Evolutionary conservation across 495 filamentous ascomycete species (phyloP), one percentile per base, ranked within the genome.

Genomic region (Pseudotulostoma volvatum): DNA sequence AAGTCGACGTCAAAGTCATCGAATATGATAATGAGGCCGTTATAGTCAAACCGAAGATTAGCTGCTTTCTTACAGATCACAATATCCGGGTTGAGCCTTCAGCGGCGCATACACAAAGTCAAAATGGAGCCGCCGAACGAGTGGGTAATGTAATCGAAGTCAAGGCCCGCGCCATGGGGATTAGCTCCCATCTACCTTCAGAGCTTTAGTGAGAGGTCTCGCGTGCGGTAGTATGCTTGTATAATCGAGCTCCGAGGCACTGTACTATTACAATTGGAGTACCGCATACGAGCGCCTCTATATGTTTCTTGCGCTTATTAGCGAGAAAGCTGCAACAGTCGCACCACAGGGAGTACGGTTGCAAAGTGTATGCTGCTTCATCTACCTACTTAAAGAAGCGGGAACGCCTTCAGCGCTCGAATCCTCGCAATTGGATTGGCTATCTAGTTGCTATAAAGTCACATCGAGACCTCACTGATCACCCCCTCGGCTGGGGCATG

Each of bases 351-450:
- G 38, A 31, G 17, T 40, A 33, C 14, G 38, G 38, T 4, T 40
- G 30, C 28, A 40, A 40, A 4, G 36, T 47, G 4, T 51, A 37
- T 31, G 50, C 42, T 0, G 41, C 48, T 25, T 45, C 47, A 2
- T 23, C 16, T 4, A 40, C 33, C 9, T 47, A 47, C 1, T 1
- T 34, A 23, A 28, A 32, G 9, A 55, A 49, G 36, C 13, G 40
- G 33, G 32, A 47, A 0, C 42, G 40, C 2, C 39, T 44, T 3
- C 1, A 46, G 37, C 40, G 43, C 18, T 36, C 53, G 11, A 33
- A 45, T 7, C 49, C 52, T 14, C 44, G 43, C 21, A 49, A 52
- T 0, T 45, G 42, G 39, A 42, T 56, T 18, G 52, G 53, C 2
- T 56, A 52, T 37, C 42, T 56, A 3, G 44, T 54, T 1, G 53